These are phyloP conservation scores for Metarhizium anisopliae DNA, from an alignment of 2,329 filamentous ascomycete genomes.

Conservation along the genomic window DNA sequence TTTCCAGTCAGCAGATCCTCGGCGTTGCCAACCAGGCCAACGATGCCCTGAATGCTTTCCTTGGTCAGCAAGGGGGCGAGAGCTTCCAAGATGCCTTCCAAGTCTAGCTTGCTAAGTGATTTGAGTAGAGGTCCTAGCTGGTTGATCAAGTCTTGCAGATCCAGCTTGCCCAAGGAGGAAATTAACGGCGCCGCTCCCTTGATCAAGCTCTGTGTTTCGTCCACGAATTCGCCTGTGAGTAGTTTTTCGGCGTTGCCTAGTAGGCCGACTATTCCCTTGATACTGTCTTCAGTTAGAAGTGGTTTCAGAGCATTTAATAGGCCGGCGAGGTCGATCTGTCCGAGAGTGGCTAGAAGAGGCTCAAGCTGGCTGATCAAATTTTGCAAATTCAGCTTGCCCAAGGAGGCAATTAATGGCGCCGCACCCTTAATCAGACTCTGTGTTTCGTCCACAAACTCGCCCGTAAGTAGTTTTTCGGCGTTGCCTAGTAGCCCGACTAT, in stretches of 20 bases:
- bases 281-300: constrained; percentile 17
- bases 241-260: constrained; percentile 20
- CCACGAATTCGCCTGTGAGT: constrained; percentile 18
- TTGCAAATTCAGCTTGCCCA: constrained; percentile 14
- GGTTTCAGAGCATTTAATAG: constrained; percentile 18
- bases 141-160: constrained; percentile 19
- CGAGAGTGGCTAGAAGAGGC: constrained; percentile 21
- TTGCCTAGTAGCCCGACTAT: constrained; percentile 22
- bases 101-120: constrained; percentile 20
- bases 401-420: constrained; percentile 13
- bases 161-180: constrained; percentile 13
- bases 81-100: constrained; percentile 22
- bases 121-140: constrained; percentile 21
- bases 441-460: constrained; percentile 19
- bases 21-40: constrained; percentile 25
- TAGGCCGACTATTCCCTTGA: constrained; percentile 22
- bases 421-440: constrained; percentile 19
- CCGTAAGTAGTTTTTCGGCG: constrained; percentile 18
- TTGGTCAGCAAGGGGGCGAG: constrained; percentile 25
- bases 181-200: constrained; percentile 18
- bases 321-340: constrained; percentile 22
- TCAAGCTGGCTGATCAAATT: constrained; percentile 16
- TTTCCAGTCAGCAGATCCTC: constrained; percentile 22
- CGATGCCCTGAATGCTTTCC: constrained; percentile 22
- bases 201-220: constrained; percentile 19